Conservation (phyloP, 495 filamentous ascomycete genomes). For the Xylaria venustula region DNA sequence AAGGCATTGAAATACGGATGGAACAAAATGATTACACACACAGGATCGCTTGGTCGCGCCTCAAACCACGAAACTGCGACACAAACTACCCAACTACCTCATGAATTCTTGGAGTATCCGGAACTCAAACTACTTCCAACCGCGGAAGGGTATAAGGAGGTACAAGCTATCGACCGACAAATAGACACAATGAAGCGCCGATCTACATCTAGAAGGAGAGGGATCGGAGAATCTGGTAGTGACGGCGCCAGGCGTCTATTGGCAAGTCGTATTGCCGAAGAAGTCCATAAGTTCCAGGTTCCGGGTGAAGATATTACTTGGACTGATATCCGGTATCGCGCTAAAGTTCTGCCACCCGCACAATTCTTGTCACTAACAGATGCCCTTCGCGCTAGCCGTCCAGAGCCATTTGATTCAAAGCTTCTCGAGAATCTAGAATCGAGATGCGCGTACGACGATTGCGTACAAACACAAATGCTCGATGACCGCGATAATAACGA, state of each 20-base stretch:
- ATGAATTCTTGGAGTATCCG: constrained; percentile 31
- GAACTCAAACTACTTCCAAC: constrained; percentile 35
- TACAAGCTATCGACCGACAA: constrained; percentile 33
- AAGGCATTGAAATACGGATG: constrained; percentile 33
- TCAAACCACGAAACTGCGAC: constrained; percentile 10
- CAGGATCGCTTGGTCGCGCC: constrained; percentile 12
- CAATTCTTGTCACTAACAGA: constrained; percentile 5
- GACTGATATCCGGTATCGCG: constrained; percentile 3
- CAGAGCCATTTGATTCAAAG: constrained; percentile 2
- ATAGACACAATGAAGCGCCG: constrained; percentile 33
- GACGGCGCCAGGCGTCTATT: constrained; percentile 16
- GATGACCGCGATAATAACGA: constrained; percentile 37
- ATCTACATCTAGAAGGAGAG: constrained; percentile 12
- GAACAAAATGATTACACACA: constrained; percentile 27
- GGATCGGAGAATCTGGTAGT: background rate
- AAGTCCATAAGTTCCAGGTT: constrained; percentile 26
- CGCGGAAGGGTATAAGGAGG: constrained; percentile 29
- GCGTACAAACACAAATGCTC: constrained; percentile 22
- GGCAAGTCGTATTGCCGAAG: constrained; percentile 23
- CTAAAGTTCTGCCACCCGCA: background rate
- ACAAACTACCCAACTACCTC: constrained; percentile 6
- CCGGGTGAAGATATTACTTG: background rate
- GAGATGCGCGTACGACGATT: constrained; percentile 17
- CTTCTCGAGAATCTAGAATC: background rate
- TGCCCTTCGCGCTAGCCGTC: background rate